Conservation (phyloP, 1,284 basidiomycete species). For the Microbotryum scabiosae region DNA sequence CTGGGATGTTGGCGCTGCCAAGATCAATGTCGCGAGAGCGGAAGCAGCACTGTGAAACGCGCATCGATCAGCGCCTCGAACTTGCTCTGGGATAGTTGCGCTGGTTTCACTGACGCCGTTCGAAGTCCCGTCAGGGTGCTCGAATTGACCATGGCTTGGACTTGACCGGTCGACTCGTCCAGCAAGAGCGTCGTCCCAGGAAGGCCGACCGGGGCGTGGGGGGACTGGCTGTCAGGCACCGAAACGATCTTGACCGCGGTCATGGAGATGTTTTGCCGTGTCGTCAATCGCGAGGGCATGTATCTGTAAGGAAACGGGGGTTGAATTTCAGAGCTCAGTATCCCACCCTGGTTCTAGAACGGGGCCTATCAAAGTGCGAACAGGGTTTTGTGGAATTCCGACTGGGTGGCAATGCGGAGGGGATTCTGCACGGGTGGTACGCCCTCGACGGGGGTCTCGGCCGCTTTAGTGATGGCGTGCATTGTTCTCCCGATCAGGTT, state of each 20-base stretch:
- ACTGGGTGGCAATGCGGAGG: constrained; percentile 22
- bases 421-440: constrained; percentile 20
- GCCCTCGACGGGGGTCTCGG: too few species aligned
- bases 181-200: constrained; percentile 28
- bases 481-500: constrained; percentile 21
- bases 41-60: constrained; percentile 19
- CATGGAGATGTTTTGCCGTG: constrained; percentile 1
- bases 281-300: constrained; percentile 28
- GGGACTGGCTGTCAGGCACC: constrained; percentile 14
- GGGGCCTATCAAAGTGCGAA: too few species aligned
- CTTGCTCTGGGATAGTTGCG: not conserved
- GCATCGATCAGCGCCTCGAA: not conserved
- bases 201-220: constrained; percentile 15
- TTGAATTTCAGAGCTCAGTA: too few species aligned
- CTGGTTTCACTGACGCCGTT: constrained; percentile 17
- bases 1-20: constrained; percentile 8
- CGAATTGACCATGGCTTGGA: constrained; percentile 26
- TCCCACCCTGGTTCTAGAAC: too few species aligned
- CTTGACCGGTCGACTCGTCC: constrained; percentile 24
- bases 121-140: constrained; percentile 25
- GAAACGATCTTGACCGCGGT: constrained; percentile 29
- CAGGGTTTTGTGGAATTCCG: constrained; percentile 13
- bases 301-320: not conserved
- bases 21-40: constrained; percentile 11
- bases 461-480: constrained; percentile 2